Conservation (phyloP, 371 early-diverging fungal species). For the Syncephalis fuscata region DNA sequence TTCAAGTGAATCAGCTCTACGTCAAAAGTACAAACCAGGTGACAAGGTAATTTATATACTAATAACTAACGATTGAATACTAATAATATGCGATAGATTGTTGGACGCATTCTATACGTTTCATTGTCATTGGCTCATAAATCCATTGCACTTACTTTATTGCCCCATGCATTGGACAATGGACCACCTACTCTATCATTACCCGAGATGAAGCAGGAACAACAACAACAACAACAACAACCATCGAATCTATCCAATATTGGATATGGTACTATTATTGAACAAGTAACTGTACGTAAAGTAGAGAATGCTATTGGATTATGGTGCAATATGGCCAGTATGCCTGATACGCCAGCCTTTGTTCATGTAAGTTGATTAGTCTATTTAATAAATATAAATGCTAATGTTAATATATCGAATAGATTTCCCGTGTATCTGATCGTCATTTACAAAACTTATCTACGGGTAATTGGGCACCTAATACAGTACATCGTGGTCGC, state of each 20-base stretch:
- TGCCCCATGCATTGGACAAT: constrained; percentile 27
- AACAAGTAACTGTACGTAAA: constrained; percentile 31
- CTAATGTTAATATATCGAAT: background rate
- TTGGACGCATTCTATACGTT: constrained; percentile 42
- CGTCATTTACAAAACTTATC: constrained; percentile 24
- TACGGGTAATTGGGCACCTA: constrained; percentile 41
- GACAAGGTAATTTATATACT: constrained; percentile 5
- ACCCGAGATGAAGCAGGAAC: constrained; percentile 1
- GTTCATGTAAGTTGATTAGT: constrained; percentile 24
- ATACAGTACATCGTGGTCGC: constrained; percentile 51
- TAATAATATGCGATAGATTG: constrained; percentile 14
- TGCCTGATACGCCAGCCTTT: constrained; percentile 26
- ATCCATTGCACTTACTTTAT: constrained; percentile 35
- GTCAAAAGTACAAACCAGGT: constrained; percentile 28
- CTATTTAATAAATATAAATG: background rate
- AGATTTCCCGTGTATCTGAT: constrained; percentile 54
- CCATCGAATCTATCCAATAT: too few relatives aligned
- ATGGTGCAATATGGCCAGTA: constrained; percentile 26
- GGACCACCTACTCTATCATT: constrained; percentile 4
- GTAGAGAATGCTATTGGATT: constrained; percentile 35
- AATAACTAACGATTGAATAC: too few relatives aligned
- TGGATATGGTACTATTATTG: constrained; percentile 29
- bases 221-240: background rate
- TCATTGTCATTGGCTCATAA: constrained; percentile 32
- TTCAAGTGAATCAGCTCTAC: constrained; percentile 18